Base-by-base conservation (phyloP, 768 basidiomycete species). In the Leccinum subtestaceum region DNA sequence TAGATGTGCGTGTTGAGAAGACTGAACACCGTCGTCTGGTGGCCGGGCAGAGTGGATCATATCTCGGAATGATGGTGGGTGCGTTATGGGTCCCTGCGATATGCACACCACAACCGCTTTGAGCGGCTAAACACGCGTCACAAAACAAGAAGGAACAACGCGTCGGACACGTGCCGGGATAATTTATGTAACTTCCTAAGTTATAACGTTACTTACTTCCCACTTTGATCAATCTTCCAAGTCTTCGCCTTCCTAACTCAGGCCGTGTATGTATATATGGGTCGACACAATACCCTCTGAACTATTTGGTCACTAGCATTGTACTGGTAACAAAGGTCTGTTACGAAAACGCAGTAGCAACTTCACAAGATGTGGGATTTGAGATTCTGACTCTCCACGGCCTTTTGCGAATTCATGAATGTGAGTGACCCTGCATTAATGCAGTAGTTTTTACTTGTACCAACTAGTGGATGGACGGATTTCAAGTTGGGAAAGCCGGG, bases 131-230 rank as follows among this genome's bases (percentile, higher is more conserved):
- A 8, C 51, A 46, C 38, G 32, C 29, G 40, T 21, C n/a, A 27
- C 36, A 21, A 21, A 48, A 63, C 53, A 54, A 52, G 36, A 60
- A 38, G 12, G 32, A 56, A 36, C 7, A 27, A 62, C 68, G 56
- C 53, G 59, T 51, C 46, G 5, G 51, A 36, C 66, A 67, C 67
- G 66, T 67, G 66, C 48, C 38, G 25, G 2, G 9, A 27, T 3
- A 17, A 51, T n/a, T 12, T 15, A 19, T 53, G 11, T 40, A 40
- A 40, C 40, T 40, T 29, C 29, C 29, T 9, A 29, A 29, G 29
- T 29, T n/a, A n/a, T n/a, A n/a, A n/a, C n/a, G n/a, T n/a, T 29
- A 29, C 29, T 29, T 29, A 29, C 29, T 29, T 38, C 36, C 7
- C 36, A 17, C 36, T 38, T 38, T 32, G 32, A 45, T 29, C 43